Base-by-base conservation (phyloP, 495 filamentous ascomycete genomes). In the Neurospora pannonica region DNA sequence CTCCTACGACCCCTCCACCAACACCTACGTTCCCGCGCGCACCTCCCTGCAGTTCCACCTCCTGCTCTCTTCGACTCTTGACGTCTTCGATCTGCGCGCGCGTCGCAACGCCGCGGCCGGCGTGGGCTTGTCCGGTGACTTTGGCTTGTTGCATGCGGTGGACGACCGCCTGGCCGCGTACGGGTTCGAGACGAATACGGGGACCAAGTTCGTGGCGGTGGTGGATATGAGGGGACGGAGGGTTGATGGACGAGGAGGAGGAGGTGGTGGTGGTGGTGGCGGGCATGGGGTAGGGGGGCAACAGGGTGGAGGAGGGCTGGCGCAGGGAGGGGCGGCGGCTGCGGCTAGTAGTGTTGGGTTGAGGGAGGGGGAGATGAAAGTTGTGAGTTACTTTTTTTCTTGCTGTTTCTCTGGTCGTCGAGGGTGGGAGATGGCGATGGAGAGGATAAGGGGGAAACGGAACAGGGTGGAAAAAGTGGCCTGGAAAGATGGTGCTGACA, bases 141-240 rank as follows among this genome's bases (percentile, higher is more conserved):
- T 94, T 73, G 97, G 97, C 8, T 88, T 98, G 0, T 86, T 99
- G 40, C 94, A 98, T 81, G 93, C 93, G 21, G 86, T 99, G 54
- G 97, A 98, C 83, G 97, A 99, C 82, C 89, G 93, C 13, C 85
- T 98, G 28, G 93, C 94, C 21, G 89, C 91, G 73, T 99, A 98
- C 85, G 96, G 96, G 74, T 98, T 93, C 90, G 86, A 97, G 79
- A 98, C 96, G n/a, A 98, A 97, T 81, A 98, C 97, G 7, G 95
- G 95, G 7, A 89, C 95, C 38, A 94, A 93, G 81, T 89, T 99
- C 76, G 89, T 98, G 38, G 89, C 93, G 46, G 89, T 97, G 1
- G 91, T 98, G 17, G 96, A 98, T 81, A 90, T 97, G 85, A 87
- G 91, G 70, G 94, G 94, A 1, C 83, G 86, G 28, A 48, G 80